These are phyloP conservation scores for Cornus suecica DNA, from an alignment of 148 eudicot genomes.

Conservation along the genomic window DNA sequence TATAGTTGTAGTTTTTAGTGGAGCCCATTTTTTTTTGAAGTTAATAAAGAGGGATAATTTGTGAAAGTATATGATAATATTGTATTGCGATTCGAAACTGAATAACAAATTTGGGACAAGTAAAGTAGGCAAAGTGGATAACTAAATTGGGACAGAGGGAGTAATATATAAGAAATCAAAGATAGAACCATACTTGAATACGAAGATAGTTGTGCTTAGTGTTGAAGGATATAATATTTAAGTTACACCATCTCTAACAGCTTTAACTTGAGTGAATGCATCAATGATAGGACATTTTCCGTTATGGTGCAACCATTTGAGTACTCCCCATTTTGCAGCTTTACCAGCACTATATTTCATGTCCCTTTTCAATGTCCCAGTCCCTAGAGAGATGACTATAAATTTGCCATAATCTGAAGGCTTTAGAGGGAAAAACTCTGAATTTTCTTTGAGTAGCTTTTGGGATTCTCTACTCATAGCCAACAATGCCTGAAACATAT, in stretches of 20 bases:
- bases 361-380: not conserved
- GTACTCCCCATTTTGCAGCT: not conserved
- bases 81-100: no score
- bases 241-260: no score
- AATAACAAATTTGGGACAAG: no score
- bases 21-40: no score
- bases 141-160: no score
- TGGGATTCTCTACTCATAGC: not conserved
- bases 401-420: not conserved
- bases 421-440: not conserved
- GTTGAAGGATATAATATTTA: no score
- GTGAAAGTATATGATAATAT: no score
- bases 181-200: not conserved
- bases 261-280: not conserved
- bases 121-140: no score
- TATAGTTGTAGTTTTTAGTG: no score
- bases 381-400: not conserved
- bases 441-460: not conserved
- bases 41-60: no score
- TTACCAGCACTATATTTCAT: not conserved
- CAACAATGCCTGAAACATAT: not conserved
- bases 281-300: not conserved
- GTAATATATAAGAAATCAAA: not conserved
- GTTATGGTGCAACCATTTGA: not conserved
- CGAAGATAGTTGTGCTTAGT: not conserved